A percentile compares a stretch with the other conserved stretches of the same genome.
Conservation (phyloP, 805 yeast genomes). For the Saccharomycopsis vini region DNA sequence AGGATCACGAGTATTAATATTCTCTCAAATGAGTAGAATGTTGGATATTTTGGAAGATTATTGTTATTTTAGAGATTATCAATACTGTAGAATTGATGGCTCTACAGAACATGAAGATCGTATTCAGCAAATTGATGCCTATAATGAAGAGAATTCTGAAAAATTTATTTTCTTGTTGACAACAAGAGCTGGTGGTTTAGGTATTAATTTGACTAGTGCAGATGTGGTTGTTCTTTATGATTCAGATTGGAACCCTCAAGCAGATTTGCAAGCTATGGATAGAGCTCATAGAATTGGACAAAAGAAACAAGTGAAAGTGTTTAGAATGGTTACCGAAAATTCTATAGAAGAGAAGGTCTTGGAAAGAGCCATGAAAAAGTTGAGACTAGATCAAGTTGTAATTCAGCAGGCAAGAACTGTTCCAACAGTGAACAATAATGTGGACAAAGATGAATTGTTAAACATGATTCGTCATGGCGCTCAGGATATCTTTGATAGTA, state of each 20-base stretch:
- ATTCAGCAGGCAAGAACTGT: constrained; percentile 62
- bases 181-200: constrained; percentile 86
- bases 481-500: constrained; percentile 43
- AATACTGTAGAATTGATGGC: constrained; percentile 77
- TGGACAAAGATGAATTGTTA: constrained; percentile 61
- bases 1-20: constrained; percentile 71
- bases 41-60: constrained; percentile 76
- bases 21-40: constrained; percentile 79
- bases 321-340: constrained; percentile 68
- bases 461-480: constrained; percentile 85
- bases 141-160: constrained; percentile 62
- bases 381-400: constrained; percentile 71
- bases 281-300: constrained; percentile 86
- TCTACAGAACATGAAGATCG: constrained; percentile 74
- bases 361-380: constrained; percentile 74
- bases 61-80: constrained; percentile 57
- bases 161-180: constrained; percentile 71
- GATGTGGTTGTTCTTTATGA: constrained; percentile 69
- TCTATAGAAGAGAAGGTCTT: constrained; percentile 78
- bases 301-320: constrained; percentile 73
- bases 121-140: constrained; percentile 67
- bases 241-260: constrained; percentile 87
- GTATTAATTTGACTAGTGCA: constrained; percentile 75
- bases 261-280: constrained; percentile 84
- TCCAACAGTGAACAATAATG: constrained; percentile 29